Base-by-base conservation (phyloP, 768 basidiomycete species). In the Trichaptum fuscoviolaceum region DNA sequence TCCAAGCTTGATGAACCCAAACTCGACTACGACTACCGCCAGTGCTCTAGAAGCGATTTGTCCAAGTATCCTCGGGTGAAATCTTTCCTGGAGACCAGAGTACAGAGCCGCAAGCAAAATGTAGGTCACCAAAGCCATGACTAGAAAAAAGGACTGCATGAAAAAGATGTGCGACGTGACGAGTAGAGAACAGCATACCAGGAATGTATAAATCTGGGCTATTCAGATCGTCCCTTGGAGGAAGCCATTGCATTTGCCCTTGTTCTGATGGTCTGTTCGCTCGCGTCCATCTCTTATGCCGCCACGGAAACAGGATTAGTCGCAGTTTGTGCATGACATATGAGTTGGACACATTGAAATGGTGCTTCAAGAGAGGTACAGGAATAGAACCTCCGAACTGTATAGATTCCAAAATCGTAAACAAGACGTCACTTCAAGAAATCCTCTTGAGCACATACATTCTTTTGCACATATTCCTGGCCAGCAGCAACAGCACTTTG, bases 201-300 rank as follows among this genome's bases (percentile, higher is more conserved):
- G 97, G 97, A 68, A 99, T 99, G 75, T 99, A 99, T 23, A 99
- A 79, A 78, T 99, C 97, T 0, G 97, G 97, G 65, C 88, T 90
- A 72, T 99, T 99, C 70, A 99, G 85, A 73, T 99, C 97, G 36
- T 98, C 95, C 64, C 96, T 80, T 1, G 97, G 97, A 3, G 93
- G 81, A 64, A 91, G 87, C 86, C 89, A 99, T 71, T 96, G 92
- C 3, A 85, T 84, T 71, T 87, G 84, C 67, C 85, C 74, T 68
- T 87, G 80, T 72, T 93, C 90, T 24, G 86, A 82, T 63, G 92
- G 83, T 63, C 78, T 80, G 12, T 88, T 74, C 67, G 87, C 85
- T 8, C 96, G 83, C 1, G 88, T 84, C 91, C 95, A 96, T 0
- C 95, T 92, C 66, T 84, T 86, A 74, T 99, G 96, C 58, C 88